Evolutionary conservation across 208 protist species (phyloP).

Genomic region (Leishmania guyanensis): DNA sequence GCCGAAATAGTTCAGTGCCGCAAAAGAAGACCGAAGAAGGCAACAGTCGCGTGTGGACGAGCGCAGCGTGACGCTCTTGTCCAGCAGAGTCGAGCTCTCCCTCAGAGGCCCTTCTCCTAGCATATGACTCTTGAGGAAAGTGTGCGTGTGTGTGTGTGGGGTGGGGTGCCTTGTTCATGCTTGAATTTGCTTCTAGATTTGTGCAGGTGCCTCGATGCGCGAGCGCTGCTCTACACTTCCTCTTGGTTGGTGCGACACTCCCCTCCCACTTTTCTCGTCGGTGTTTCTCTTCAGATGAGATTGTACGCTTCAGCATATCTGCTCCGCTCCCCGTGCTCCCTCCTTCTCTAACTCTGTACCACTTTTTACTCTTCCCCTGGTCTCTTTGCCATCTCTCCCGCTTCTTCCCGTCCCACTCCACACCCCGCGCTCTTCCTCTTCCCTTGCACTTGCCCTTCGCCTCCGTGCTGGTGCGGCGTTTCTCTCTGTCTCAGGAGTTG

Average conservation of each 20-base stretch:
- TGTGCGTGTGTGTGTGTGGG: no score
- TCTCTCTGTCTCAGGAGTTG: neutral
- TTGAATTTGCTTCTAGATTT: neutral
- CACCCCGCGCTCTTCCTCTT: neutral
- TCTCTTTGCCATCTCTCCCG: neutral
- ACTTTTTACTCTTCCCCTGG: neutral
- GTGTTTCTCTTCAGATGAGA: neutral
- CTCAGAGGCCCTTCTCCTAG: neutral
- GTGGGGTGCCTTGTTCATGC: neutral
- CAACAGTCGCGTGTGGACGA: neutral
- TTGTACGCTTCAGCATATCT: neutral
- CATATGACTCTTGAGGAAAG: neutral
- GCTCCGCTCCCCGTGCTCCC: neutral
- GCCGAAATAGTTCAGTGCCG: neutral
- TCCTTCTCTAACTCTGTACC: neutral
- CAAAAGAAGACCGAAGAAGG: neutral
- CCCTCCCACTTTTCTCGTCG: constrained; percentile 2
- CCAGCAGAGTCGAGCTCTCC: neutral
- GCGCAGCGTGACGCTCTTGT: no score
- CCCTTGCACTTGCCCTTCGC: neutral
- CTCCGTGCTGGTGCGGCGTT: constrained; percentile 10
- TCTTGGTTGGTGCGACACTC: neutral
- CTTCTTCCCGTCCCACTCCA: constrained; percentile 15
- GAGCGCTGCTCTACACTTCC: neutral
- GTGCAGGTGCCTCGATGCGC: neutral